Evolutionary conservation across 2,329 filamentous ascomycete genomes (phyloP).

Genomic region (Byssothecium circinans): DNA sequence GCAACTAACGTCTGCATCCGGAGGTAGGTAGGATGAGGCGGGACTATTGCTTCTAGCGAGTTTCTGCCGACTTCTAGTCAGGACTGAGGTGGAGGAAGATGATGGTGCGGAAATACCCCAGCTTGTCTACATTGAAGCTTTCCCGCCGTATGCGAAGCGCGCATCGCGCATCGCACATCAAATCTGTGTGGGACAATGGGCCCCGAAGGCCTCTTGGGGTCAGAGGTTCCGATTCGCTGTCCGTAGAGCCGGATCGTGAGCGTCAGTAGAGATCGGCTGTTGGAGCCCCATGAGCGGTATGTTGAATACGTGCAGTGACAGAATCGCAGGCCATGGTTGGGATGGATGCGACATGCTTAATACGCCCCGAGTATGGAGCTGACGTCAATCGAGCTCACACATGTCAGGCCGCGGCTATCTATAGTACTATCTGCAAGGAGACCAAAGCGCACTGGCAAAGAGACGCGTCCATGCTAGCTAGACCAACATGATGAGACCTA

Average conservation of each 20-base stretch:
- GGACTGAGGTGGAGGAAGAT: background rate
- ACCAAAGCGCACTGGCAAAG: conserved; percentile 11
- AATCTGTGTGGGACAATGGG: conserved; percentile 9
- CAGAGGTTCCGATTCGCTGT: too few relatives aligned
- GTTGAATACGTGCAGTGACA: conserved; percentile 5
- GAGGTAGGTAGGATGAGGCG: background rate
- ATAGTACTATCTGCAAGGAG: conserved; percentile 10
- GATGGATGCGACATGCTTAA: conserved; percentile 4
- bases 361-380: conserved; percentile 5
- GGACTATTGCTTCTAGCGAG: conserved; percentile 11
- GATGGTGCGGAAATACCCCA: conserved; percentile 9
- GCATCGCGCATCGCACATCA: conserved; percentile 11
- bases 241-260: background rate
- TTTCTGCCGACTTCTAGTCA: conserved; percentile 14
- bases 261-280: background rate
- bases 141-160: conserved; percentile 35
- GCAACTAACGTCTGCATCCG: conserved; percentile 1
- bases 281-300: background rate
- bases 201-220: conserved; percentile 3
- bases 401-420: conserved; percentile 4
- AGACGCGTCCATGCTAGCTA: background rate
- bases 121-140: conserved; percentile 14
- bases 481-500: conserved; percentile 3
- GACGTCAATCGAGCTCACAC: conserved; percentile 7
- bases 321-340: conserved; percentile 9